These are phyloP conservation scores for Picochlorum sp. DNA, from an alignment of 139 green algal genomes.

Conservation along the genomic window DNA sequence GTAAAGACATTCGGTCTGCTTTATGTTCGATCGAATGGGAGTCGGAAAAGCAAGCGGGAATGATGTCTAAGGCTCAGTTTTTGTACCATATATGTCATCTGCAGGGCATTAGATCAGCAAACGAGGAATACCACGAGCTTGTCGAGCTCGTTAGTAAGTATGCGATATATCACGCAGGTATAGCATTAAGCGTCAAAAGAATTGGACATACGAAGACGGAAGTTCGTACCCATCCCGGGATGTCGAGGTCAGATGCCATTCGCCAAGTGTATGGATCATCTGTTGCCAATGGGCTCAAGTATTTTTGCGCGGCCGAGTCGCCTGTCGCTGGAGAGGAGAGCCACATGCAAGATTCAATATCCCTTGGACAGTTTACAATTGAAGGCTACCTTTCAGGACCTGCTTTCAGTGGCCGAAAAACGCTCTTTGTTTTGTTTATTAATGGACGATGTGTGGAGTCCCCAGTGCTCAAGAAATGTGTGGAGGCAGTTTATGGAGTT, in stretches of 20 bases:
- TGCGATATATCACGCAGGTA: slow-evolving; percentile 48
- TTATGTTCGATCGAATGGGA: neutral
- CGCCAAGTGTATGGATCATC: slow-evolving; percentile 65
- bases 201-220: slow-evolving; percentile 68
- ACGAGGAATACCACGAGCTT: slow-evolving; percentile 78
- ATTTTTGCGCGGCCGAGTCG: slow-evolving; percentile 9
- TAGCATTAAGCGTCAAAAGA: slow-evolving; percentile 38
- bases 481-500: slow-evolving; percentile 66
- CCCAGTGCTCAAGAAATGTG: slow-evolving; percentile 53
- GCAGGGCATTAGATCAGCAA: slow-evolving; percentile 37
- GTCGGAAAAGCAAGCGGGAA: neutral
- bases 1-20: too few species aligned
- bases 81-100: neutral
- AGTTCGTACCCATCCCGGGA: slow-evolving; percentile 43
- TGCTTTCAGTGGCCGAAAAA: slow-evolving; percentile 53
- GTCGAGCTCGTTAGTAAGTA: slow-evolving; percentile 76
- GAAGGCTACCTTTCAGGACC: slow-evolving; percentile 56
- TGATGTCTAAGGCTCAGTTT: neutral
- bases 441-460: slow-evolving; percentile 87
- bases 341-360: neutral
- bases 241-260: slow-evolving; percentile 52
- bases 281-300: slow-evolving; percentile 40
- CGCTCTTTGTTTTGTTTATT: slow-evolving; percentile 85
- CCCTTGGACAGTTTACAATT: neutral
- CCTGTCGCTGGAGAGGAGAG: neutral